Evolutionary conservation across 129 eudicot species (phyloP), one percentile per base, ranked within the genome.

Genomic region (Flaveria robusta): DNA sequence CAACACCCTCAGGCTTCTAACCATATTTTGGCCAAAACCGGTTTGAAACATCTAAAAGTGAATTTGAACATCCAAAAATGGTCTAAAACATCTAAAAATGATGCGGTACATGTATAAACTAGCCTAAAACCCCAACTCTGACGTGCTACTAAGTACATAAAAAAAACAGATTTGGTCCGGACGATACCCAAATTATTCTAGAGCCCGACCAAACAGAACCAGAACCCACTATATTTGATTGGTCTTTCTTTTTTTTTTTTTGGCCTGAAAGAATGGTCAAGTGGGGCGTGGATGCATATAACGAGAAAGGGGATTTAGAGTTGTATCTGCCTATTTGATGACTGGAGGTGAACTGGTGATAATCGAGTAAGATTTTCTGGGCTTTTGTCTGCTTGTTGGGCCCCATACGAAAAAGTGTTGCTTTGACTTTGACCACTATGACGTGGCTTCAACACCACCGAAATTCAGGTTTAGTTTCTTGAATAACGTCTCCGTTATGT

Each of bases 361-460:
- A 13, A 79, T 71, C 72, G 66, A 70, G 83, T 62, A 66, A 64
- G 83, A 79, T 79, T 63, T 63, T 79, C 50, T 79, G 82, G 66
- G 49, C 54, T 50, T 58, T 71, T 79, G 78, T 79, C 73, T 64
- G 46, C 10, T 39, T 71, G 16, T 19, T 64, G 42, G 83, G 68
- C n/a, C 66, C 78, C 73, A 79, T 19, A 6, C 41, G 29, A 34
- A 18, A 51, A 76, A 66, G 23, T 67, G 31, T 41, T 37, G 9
- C 47, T 37, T 54, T 54, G 81, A 77, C 74, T 62, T 24, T 5
- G 9, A 52, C 23, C 10, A 52, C 24, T 9, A 34, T 22, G 18
- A 0, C 12, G n/a, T 59, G 66, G 34, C 26, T 59, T 23, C 66
- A 34, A 34, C 67, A 0, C 9, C 67, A 60, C 9, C 41, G 0